phyloP scores from a whole-genome alignment of 2,329 filamentous ascomycete genomes.

The Colletotrichum sp. region DNA sequence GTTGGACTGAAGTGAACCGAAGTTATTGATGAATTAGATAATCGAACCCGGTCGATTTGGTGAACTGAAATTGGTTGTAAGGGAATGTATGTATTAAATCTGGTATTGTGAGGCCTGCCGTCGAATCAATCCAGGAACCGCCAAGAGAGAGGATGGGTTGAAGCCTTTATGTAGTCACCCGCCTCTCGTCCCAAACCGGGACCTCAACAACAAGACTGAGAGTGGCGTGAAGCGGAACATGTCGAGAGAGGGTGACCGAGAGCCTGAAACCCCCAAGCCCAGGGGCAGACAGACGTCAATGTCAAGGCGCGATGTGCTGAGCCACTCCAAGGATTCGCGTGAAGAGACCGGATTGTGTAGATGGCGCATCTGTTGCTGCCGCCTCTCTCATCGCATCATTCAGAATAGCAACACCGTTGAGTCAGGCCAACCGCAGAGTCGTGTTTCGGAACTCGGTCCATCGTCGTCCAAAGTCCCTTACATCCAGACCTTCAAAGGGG shows the following conservation, averaged over 20 bases:
- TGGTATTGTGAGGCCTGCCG: conserved; percentile 13
- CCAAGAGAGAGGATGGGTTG: not conserved
- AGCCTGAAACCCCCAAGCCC: conserved; percentile 10
- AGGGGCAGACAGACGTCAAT: conserved; percentile 6
- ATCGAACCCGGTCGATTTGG: not conserved
- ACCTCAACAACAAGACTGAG: not conserved
- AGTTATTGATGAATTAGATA: not conserved
- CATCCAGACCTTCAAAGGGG: conserved; percentile 16
- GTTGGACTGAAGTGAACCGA: conserved; percentile 16
- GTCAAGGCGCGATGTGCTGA: not conserved
- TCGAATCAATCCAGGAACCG: not conserved
- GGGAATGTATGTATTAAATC: conserved; percentile 16
- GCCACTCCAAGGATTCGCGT: not conserved
- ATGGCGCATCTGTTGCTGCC: not conserved
- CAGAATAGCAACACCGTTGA: conserved; percentile 6
- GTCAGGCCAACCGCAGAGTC: conserved; percentile 9
- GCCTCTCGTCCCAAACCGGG: not conserved
- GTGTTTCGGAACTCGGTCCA: conserved; percentile 13
- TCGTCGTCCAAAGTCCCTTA: conserved; percentile 18
- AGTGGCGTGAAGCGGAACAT: conserved; percentile 11
- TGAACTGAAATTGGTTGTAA: not conserved
- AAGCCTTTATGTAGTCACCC: conserved; percentile 1
- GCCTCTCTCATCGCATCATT: not conserved
- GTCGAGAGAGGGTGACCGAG: conserved; percentile 1
- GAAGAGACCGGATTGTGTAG: not conserved